Base-by-base conservation (phyloP, 176 grass and related monocot species). In the Triticum urartu region DNA sequence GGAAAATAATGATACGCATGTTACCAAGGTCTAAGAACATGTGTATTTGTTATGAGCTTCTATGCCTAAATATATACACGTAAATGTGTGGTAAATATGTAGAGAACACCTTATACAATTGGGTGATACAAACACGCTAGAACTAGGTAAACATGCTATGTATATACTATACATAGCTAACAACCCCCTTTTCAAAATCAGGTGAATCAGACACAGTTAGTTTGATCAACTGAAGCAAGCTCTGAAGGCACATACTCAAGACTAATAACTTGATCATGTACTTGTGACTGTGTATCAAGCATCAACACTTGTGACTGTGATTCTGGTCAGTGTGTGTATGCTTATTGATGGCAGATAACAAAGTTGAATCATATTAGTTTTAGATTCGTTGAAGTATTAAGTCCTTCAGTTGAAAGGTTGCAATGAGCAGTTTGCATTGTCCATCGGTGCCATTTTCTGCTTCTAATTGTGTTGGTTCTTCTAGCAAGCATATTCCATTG, bases 351-450 rank as follows among this genome's bases (percentile, higher is more conserved):
- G 40, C 11, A 21, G 12, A 1, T 21, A 84, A 50, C 59, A 22
- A 72, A 83, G 64, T 59, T 59, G 33, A 59, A 83, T 4, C 8
- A 40, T 60, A 22, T 70, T 60, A 60, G 13, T 72, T 83, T 64
- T 42, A 84, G 71, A 45, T 86, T 79, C 42, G 4, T 4, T 9
- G 13, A 67, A 85, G n/a, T 67, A 33, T n/a, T 68, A 32, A 13
- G 7, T 79, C 22, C 48, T 48, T 72, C 43, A 20, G 11, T 68
- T 73, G 15, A 26, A 79, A 84, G 54, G 81, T 79, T 79, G 28
- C 38, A 64, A 62, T 52, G 21, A 38, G 40, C 66, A 84, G 22
- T 66, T 75, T 76, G 33, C 4, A 42, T 75, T 36, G 20, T 81
- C 38, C 81, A 40, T n/a, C 64, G 54, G 10, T 86, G 54, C 28